phyloP scores from a whole-genome alignment of 768 basidiomycete genomes.

The Phlebiopsis flavidoalba region DNA sequence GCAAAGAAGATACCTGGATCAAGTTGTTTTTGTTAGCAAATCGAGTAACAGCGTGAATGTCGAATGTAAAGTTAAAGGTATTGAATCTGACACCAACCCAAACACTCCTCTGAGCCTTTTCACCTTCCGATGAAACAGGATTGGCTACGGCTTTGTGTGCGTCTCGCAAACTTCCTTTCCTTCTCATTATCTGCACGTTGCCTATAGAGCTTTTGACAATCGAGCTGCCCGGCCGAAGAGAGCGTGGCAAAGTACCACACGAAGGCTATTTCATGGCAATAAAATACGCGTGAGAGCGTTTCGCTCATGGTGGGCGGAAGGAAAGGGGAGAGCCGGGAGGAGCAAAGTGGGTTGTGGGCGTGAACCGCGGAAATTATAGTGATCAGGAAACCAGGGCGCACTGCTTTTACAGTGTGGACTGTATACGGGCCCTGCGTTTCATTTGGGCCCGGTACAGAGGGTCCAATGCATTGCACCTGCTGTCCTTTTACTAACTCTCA shows the following conservation, averaged over 20 bases:
- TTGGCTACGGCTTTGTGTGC: slow-evolving; percentile 87
- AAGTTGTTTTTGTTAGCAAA: slow-evolving; percentile 85
- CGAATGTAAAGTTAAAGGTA: slow-evolving; percentile 80
- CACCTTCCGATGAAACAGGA: slow-evolving; percentile 35
- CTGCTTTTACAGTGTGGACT: too few relatives aligned
- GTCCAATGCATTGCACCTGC: too few relatives aligned
- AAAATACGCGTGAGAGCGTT: slow-evolving; percentile 84
- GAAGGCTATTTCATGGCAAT: slow-evolving; percentile 89
- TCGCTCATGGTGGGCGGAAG: slow-evolving; percentile 84
- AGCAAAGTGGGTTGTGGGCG: too few relatives aligned
- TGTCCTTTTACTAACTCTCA: too few relatives aligned
- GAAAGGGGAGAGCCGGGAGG: too few relatives aligned
- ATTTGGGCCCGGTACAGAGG: slow-evolving; percentile 94
- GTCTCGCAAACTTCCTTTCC: slow-evolving; percentile 22
- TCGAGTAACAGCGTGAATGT: slow-evolving; percentile 71
- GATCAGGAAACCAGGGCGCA: too few relatives aligned
- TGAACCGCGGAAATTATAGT: too few relatives aligned
- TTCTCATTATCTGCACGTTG: slow-evolving; percentile 2
- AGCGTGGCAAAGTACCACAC: slow-evolving; percentile 84
- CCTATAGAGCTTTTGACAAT: slow-evolving; percentile 71
- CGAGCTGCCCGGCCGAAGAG: slow-evolving; percentile 79
- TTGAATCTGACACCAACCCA: too few relatives aligned
- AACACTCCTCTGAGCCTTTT: background rate
- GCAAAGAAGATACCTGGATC: slow-evolving; percentile 80
- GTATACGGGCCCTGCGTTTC: too few relatives aligned